These are phyloP conservation scores for Cryptosporidium sp. DNA, from an alignment of 169 alveolate species.

Conservation along the genomic window DNA sequence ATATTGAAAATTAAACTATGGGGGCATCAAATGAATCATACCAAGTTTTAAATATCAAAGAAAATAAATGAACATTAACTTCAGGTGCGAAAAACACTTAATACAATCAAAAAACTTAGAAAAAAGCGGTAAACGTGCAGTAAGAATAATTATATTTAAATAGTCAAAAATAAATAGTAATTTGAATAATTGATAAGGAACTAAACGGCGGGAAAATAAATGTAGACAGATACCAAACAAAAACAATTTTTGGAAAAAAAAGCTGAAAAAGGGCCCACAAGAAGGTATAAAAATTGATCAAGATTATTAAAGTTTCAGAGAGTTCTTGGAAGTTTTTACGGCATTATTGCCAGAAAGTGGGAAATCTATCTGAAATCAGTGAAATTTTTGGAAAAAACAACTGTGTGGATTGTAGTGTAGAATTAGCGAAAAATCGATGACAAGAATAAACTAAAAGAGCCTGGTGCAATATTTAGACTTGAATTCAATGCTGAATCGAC, in stretches of 20 bases:
- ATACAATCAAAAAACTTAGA: background rate
- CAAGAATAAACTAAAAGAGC: conserved; percentile 2
- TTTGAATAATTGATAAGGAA: background rate
- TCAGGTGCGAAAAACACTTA: background rate
- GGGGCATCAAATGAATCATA: background rate
- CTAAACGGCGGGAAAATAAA: conserved; percentile 27
- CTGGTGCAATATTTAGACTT: conserved; percentile 20
- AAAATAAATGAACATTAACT: background rate
- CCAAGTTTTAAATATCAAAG: background rate
- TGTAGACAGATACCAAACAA: conserved; percentile 73
- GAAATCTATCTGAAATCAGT: background rate
- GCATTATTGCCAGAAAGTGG: background rate
- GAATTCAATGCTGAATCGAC: conserved; percentile 60
- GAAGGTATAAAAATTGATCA: background rate
- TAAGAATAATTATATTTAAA: background rate
- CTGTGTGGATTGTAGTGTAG: conserved; percentile 17
- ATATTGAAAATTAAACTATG: too few relatives aligned
- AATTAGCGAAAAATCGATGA: conserved; percentile 15
- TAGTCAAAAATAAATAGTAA: conserved; percentile 36
- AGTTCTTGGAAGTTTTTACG: background rate
- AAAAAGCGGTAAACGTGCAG: conserved; percentile 59
- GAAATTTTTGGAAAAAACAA: background rate
- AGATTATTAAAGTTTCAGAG: background rate
- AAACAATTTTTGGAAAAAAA: conserved; percentile 2
- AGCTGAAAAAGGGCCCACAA: conserved; percentile 23